Conservation (phyloP, 768 basidiomycete genomes). For the Cystofilobasidium bisporidii region DNA sequence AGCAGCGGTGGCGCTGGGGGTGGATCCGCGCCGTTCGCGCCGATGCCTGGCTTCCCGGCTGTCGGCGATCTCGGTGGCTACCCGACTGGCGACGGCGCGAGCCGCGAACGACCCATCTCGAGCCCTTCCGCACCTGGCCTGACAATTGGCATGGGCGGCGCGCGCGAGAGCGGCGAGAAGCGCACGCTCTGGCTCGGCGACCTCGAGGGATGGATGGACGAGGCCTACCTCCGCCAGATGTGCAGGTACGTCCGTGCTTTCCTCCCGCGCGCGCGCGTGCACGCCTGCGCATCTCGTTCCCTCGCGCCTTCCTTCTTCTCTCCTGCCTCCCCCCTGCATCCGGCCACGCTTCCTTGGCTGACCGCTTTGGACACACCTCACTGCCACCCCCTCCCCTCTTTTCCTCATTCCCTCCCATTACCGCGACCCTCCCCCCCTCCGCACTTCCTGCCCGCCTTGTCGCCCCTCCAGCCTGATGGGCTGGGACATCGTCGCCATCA, state of each 20-base stretch:
- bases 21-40: neutral
- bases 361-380: neutral
- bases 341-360: neutral
- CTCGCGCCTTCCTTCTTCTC: too few relatives aligned
- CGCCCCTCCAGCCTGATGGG: constrained; percentile 59
- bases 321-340: too few relatives aligned
- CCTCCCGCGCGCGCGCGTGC: neutral
- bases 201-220: constrained; percentile 94
- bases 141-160: constrained; percentile 13
- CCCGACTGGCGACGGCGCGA: constrained; percentile 15
- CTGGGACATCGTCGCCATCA: constrained; percentile 52
- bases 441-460: too few relatives aligned
- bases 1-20: neutral
- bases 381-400: neutral
- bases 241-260: constrained; percentile 40
- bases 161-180: constrained; percentile 22
- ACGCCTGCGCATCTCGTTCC: too few relatives aligned
- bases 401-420: too few relatives aligned
- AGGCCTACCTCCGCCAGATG: constrained; percentile 84
- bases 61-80: constrained; percentile 13
- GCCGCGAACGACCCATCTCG: neutral
- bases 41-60: constrained; percentile 19
- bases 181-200: constrained; percentile 72
- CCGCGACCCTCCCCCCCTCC: too few relatives aligned
- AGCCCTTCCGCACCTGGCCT: neutral